Base-by-base conservation (phyloP, 805 yeast genomes). In the Metschnikowia kunwiensis region DNA sequence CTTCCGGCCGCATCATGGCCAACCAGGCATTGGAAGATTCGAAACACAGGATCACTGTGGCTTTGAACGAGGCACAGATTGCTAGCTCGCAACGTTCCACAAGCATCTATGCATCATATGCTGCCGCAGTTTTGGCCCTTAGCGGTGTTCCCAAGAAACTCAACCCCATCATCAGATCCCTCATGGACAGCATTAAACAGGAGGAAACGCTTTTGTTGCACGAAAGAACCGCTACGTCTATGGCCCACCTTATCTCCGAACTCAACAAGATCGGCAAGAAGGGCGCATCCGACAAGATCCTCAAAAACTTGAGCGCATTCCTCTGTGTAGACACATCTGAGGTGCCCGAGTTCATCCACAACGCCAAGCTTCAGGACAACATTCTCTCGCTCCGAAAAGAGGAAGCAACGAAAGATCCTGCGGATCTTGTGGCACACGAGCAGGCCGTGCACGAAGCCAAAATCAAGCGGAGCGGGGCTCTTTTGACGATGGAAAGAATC, bases 321-420 rank as follows among this genome's bases (percentile, higher is more conserved):
- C 56, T 93, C 34, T 93, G 98, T 63, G 96, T 89, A 21, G 98
- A 91, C 56, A 87, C 96, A 0, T 77, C 93, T 3, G 97, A 89
- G 55, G 96, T 91, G 21, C 98, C 98, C 2, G 97, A 87, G 52
- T 93, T 86, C 54, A 68, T 70, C 11, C 80, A 83, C 29, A 84
- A 85, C 49, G 73, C 75, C 24, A 59, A 62, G 10, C 65, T 71
- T 38, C 69, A 60, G 12, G 77, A 75, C 29, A 64, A 65, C 10
- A 82, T 91, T 9, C 61, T 89, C 35, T 86, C 96, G 1, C 68
- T 88, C 48, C 69, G 77, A 37, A 86, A 86, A 50, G 96, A 87
- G 48, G 94, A 86, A 46, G 77, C 81, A 1, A 70, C 70, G 32
- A 60, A 78, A 1, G 82, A 78, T 42, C 77, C 81, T 5, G 72